These are phyloP conservation scores for Penicillium antarcticum DNA, from an alignment of 495 filamentous ascomycete genomes.

Conservation along the genomic window DNA sequence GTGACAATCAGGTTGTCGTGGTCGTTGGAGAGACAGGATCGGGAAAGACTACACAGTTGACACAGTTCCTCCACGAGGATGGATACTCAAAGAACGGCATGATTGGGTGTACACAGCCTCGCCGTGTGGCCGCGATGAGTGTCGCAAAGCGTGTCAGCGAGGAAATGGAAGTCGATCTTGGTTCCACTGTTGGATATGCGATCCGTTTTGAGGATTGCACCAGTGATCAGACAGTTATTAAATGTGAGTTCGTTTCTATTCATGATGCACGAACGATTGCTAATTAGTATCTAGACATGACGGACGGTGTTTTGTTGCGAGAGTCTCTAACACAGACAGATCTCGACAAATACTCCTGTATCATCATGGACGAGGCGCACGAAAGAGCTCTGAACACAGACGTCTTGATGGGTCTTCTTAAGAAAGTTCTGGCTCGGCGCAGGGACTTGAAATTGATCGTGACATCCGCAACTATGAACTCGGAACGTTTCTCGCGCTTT, in stretches of 20 bases:
- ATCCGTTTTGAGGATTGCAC: conserved; percentile 99
- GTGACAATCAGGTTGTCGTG: conserved; percentile 95
- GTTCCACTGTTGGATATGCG: conserved; percentile 87
- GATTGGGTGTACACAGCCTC: conserved; percentile 94
- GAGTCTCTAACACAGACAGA: conserved; percentile 90
- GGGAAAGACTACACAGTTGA: conserved; percentile 94
- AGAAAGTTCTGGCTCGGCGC: conserved; percentile 87
- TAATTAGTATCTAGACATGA: conserved; percentile 67
- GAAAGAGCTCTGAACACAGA: conserved; percentile 96
- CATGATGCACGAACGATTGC: not conserved
- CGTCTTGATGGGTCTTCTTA: conserved; percentile 95
- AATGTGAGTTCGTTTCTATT: conserved; percentile 52
- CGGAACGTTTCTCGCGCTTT: conserved; percentile 92
- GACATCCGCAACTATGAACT: conserved; percentile 98
- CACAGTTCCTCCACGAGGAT: conserved; percentile 92
- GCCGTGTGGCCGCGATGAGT: conserved; percentile 96
- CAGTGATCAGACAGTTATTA: conserved; percentile 88
- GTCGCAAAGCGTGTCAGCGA: conserved; percentile 98
- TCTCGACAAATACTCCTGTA: conserved; percentile 93
- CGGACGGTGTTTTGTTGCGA: conserved; percentile 90
- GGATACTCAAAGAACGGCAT: conserved; percentile 83
- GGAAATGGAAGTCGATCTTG: conserved; percentile 97
- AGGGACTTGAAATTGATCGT: conserved; percentile 96
- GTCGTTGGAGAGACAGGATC: conserved; percentile 97
- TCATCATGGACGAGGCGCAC: conserved; percentile 99